Evolutionary conservation across 805 yeast species (phyloP).

Genomic region (Brettanomyces anomalus): DNA sequence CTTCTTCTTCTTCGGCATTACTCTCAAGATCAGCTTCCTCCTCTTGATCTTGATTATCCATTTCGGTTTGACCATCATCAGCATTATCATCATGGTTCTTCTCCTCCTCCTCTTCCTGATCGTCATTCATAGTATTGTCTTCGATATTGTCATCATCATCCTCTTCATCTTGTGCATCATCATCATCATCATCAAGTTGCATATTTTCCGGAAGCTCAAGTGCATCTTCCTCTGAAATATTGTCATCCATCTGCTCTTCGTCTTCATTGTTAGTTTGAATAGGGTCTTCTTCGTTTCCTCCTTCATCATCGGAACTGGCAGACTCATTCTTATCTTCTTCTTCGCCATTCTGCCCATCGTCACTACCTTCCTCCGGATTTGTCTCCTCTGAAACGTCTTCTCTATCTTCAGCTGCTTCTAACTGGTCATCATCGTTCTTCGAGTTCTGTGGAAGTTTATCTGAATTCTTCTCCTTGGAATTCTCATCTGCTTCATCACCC

Average conservation of each 20-base stretch:
- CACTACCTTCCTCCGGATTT: constrained; percentile 24
- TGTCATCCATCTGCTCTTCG: constrained; percentile 10
- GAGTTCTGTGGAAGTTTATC: constrained; percentile 54
- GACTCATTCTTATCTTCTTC: constrained; percentile 56
- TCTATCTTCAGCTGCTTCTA: not conserved
- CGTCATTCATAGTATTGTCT: constrained; percentile 4
- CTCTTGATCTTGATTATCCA: constrained; percentile 19
- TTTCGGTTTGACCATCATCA: constrained; percentile 14
- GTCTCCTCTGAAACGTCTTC: constrained; percentile 29
- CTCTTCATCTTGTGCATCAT: constrained; percentile 48
- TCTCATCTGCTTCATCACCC: constrained; percentile 82
- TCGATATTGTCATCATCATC: constrained; percentile 57
- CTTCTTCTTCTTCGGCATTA: constrained; percentile 19
- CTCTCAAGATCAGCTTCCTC: constrained; percentile 16
- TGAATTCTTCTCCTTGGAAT: constrained; percentile 72
- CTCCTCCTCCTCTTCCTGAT: constrained; percentile 9
- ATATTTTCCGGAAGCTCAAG: constrained; percentile 27
- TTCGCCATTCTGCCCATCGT: constrained; percentile 40
- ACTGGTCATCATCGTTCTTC: constrained; percentile 10
- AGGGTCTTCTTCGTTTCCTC: constrained; percentile 7
- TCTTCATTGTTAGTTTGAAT: not conserved
- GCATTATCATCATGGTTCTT: constrained; percentile 3
- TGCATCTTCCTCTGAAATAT: constrained; percentile 11
- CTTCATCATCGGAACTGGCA: constrained; percentile 4
- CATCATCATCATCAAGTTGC: constrained; percentile 35